Percentiles rank a stretch among this genome's conserved stretches.
Evolutionary conservation across 2,329 filamentous ascomycete species (phyloP).

Genomic region (Trichoderma hamatum): DNA sequence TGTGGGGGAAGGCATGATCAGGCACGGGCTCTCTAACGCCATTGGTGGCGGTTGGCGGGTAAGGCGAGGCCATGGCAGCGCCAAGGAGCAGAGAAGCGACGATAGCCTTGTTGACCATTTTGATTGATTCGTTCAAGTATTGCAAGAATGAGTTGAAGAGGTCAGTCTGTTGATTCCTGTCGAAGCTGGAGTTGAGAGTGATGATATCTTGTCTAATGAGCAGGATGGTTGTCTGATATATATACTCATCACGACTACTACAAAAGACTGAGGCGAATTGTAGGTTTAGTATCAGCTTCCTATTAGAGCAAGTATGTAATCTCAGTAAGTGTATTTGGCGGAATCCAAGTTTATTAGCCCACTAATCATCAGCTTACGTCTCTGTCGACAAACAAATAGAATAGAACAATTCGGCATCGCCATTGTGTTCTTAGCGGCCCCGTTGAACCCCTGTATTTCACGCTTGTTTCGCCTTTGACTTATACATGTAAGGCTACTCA

Average conservation of each 20-base stretch:
- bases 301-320: conserved; percentile 3
- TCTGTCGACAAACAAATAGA: not conserved
- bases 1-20: conserved; percentile 4
- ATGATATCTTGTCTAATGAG: not conserved
- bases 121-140: not conserved
- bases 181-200: conserved; percentile 1
- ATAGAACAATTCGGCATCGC: not conserved
- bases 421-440: not conserved
- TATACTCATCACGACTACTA: not conserved
- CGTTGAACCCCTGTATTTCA: not conserved
- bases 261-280: not conserved
- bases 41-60: conserved; percentile 9
- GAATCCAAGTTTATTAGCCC: not conserved
- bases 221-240: not conserved
- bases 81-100: conserved; percentile 22
- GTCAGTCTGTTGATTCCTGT: not conserved
- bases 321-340: not conserved
- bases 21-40: not conserved
- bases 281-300: not conserved
- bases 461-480: not conserved
- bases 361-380: not conserved
- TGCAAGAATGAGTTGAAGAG: not conserved
- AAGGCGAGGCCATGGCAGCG: conserved; percentile 23
- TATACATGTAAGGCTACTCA: not conserved
- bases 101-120: conserved; percentile 25